Evolutionary conservation across 108 stramenopile species (phyloP), one percentile per base, ranked within the genome.

Genomic region (Seminavis robusta): DNA sequence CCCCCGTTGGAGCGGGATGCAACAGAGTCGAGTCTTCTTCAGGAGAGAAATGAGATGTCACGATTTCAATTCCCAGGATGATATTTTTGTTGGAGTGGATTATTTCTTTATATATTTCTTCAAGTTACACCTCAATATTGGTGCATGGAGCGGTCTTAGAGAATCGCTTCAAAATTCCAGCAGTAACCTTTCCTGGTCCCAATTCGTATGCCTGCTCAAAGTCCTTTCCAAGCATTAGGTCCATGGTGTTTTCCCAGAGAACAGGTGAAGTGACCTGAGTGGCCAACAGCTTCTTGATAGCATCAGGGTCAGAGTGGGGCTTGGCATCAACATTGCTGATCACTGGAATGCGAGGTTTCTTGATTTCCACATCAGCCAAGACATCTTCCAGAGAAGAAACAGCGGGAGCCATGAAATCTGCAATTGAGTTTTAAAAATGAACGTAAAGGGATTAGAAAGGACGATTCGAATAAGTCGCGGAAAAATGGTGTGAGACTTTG

Each of bases 251-350:
- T 65, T 98, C 98, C 84, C 94, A 98, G 42, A 89, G 84, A 3
- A 98, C 98, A 23, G 98, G 98, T 21, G 83, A 81, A 5, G 96
- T 97, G 26, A 98, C 97, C 71, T 98, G 96, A 44, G 94, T 94
- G 43, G 95, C 90, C 67, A 98, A 77, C 20, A 97, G 78, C 52
- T 88, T 79, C 73, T 94, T 96, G 72, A 97, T 98, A 26, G 81
- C 83, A 11, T 65, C 89, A 17, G 96, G 95, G 58, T 94, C 93
- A 1, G 87, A 91, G 69, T 98, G 98, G 8, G 96, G 94, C 54
- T 77, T 77, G 70, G 96, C 98, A 75, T 98, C 95, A 19, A 98
- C 98, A 61, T 98, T 98, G 87, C 88, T 89, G 42, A 98, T 87
- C 61, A 98, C 98, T 44, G 98, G 98, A 56, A 98, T 98, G 24